Conservation (phyloP, 257 asterid species). For the Przewalskia tangutica region DNA sequence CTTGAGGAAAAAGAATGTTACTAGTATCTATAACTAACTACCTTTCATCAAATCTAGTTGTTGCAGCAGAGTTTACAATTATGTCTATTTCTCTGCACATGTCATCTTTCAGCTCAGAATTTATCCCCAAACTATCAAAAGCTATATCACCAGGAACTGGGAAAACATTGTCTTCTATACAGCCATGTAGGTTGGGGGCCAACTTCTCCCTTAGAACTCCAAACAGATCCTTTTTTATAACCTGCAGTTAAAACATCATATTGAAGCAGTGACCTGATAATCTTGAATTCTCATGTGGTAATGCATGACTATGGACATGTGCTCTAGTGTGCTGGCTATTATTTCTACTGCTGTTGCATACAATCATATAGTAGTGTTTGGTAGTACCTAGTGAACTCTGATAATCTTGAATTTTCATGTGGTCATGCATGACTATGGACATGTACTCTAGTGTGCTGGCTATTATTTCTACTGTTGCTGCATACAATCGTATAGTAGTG, state of each 20-base stretch:
- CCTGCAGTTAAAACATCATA: constrained; percentile 5
- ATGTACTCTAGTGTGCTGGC: background rate
- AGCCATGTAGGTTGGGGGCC: constrained; percentile 1
- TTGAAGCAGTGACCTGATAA: background rate
- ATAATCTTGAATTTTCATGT: background rate
- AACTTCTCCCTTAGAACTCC: constrained; percentile 21
- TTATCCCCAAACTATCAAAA: constrained; percentile 19
- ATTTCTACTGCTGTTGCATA: background rate
- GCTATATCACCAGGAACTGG: constrained; percentile 30
- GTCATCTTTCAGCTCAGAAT: constrained; percentile 9
- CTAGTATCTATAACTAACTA: background rate
- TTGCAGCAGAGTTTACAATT: constrained; percentile 56
- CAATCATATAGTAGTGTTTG: too few species aligned
- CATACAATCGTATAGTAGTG: background rate
- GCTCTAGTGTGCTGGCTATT: background rate
- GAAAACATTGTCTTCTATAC: constrained; percentile 6
- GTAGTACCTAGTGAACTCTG: too few species aligned
- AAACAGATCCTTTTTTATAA: constrained; percentile 29
- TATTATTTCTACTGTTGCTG: background rate
- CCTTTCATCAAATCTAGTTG: constrained; percentile 35
- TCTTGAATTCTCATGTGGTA: background rate
- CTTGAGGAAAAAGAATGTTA: background rate
- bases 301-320: background rate
- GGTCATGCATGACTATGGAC: background rate
- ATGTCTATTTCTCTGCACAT: constrained; percentile 33